Base-by-base conservation (phyloP, 805 yeast genomes). In the Saccharomyces eubayanus region DNA sequence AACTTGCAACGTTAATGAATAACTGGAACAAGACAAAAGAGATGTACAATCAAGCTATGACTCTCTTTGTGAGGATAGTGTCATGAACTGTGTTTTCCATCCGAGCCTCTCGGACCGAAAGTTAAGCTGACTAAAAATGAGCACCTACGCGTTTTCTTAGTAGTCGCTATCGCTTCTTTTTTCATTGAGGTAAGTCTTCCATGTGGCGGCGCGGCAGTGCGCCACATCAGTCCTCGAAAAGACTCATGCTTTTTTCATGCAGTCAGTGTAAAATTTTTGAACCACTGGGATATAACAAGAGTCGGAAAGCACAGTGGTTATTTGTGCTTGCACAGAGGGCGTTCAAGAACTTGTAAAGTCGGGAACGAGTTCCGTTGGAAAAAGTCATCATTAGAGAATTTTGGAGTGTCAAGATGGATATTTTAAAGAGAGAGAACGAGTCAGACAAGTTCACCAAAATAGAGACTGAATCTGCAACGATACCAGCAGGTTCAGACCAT, bases 391-490 rank as follows among this genome's bases (percentile, higher is more conserved):
- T n/a, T n/a, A n/a, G n/a, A n/a, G n/a, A n/a, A n/a, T n/a, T n/a
- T n/a, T n/a, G n/a, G n/a, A 47, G n/a, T 47, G 10, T 30, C 46
- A 48, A n/a, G 46, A 28, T 48, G 50, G 36, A 29, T 48, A 6
- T 27, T 6, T 16, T 24, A 24, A 49, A 49, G 21, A 24, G 16
- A 20, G 51, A 27, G 10, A 36, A 31, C 16, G 51, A n/a, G 14
- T 24, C 28, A 47, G 50, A 51, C 24, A 51, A 36, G 20, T 31
- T 47, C 41, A 30, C 46, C 9, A 53, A 53, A 29, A 29, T 45
- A 12, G 53, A 53, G 41, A 49, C 55, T 20, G 51, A 20, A 10
- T 43, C 52, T 20, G 50, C 55, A 12, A 31, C 40, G 49, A 40
- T 46, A 40, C 48, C 48, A 5, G 27, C 31, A 5, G 50, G 29